Evolutionary conservation across 306 rosid species (phyloP).

Genomic region (Cucurbita moschata): DNA sequence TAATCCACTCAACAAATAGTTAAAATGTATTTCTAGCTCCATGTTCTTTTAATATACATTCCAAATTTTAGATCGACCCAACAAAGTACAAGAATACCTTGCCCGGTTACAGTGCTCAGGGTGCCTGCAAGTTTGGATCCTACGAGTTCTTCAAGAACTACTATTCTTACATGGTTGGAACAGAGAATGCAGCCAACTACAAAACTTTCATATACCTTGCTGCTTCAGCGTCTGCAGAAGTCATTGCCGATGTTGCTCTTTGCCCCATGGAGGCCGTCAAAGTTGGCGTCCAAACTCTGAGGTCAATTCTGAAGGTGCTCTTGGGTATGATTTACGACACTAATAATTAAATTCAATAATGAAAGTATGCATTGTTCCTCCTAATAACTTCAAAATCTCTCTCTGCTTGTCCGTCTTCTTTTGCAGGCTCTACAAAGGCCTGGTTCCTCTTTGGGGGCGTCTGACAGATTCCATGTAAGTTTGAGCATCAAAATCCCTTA

Average conservation of each 20-base stretch:
- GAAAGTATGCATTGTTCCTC: not conserved
- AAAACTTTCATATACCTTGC: constrained; percentile 65
- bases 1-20: not conserved
- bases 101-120: constrained; percentile 76
- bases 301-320: constrained; percentile 45
- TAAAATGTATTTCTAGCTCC: not conserved
- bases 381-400: not conserved
- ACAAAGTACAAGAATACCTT: constrained; percentile 53
- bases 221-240: constrained; percentile 77
- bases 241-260: constrained; percentile 63
- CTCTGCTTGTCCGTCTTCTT: not conserved
- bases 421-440: constrained; percentile 61
- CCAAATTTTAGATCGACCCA: constrained; percentile 44
- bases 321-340: constrained; percentile 24
- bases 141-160: constrained; percentile 82
- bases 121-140: constrained; percentile 67
- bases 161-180: constrained; percentile 68
- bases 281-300: constrained; percentile 69
- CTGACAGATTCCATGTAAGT: constrained; percentile 68
- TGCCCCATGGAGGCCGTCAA: constrained; percentile 88
- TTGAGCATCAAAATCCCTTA: not conserved
- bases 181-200: constrained; percentile 58
- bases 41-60: not conserved
- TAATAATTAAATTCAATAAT: not conserved
- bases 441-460: constrained; percentile 92